A percentile compares a stretch with the other conserved stretches of the same genome.
Evolutionary conservation across 2,329 filamentous ascomycete genomes (phyloP).

Genomic region (Xylariaceae sp.): DNA sequence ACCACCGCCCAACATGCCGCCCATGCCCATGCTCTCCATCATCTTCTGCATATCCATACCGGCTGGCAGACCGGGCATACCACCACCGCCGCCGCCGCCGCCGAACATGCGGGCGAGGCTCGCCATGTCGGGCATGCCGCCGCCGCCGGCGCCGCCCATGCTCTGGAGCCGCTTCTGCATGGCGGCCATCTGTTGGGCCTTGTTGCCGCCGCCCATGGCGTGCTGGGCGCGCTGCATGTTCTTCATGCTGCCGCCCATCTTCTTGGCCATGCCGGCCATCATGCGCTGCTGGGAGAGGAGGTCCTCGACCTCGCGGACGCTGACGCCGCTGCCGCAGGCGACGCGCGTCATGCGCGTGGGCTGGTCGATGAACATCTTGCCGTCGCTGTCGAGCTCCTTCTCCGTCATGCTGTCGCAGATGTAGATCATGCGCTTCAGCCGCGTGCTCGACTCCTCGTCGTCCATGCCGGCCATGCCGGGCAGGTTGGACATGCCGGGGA

Average conservation of each 20-base stretch:
- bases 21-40: slow-evolving; percentile 67
- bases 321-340: slow-evolving; percentile 83
- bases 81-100: slow-evolving; percentile 56
- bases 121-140: slow-evolving; percentile 73
- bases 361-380: slow-evolving; percentile 88
- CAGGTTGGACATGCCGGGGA: slow-evolving; percentile 86
- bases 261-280: slow-evolving; percentile 99
- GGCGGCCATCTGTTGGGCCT: slow-evolving; percentile 86
- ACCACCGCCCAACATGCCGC: slow-evolving; percentile 45
- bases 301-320: slow-evolving; percentile 89
- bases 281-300: slow-evolving; percentile 95
- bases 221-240: slow-evolving; percentile 94
- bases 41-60: slow-evolving; percentile 75
- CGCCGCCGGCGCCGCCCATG: slow-evolving; percentile 72
- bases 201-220: slow-evolving; percentile 85
- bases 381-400: slow-evolving; percentile 91
- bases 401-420: slow-evolving; percentile 98
- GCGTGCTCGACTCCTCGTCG: slow-evolving; percentile 89
- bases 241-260: slow-evolving; percentile 96
- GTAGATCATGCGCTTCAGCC: slow-evolving; percentile 97
- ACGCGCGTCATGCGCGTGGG: slow-evolving; percentile 90
- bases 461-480: slow-evolving; percentile 80
- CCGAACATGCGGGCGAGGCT: slow-evolving; percentile 91
- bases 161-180: slow-evolving; percentile 95
- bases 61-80: slow-evolving; percentile 54